Evolutionary conservation across 1,139 yeast species (phyloP), one percentile per base, ranked within the genome.

Genomic region (Suhomyces atakaporum): DNA sequence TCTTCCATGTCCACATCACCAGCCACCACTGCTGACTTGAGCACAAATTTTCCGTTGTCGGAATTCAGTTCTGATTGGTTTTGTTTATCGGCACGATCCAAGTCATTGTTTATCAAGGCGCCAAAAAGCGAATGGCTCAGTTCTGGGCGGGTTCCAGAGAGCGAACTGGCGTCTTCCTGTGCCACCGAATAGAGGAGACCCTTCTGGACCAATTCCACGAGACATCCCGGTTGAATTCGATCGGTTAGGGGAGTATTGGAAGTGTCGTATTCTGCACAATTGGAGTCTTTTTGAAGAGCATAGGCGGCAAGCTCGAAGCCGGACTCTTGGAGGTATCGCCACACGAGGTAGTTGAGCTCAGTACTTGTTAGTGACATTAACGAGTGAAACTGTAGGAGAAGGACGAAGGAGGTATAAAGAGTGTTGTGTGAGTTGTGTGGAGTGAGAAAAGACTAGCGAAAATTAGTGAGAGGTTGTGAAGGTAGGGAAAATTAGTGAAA

Each of bases 281-380:
- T 65, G 2, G 92, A 69, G 50, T 87, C 92, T 48, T 84, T 83
- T 45, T 85, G 88, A 30, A 92, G 63, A 0, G 97, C 95, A 53
- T 76, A 81, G 0, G 96, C 92, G 2, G 95, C 73, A 24, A 87
- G 71, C 39, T 85, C 94, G 40, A 73, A 69, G 1, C 96, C 97
- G 6, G 87, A 74, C 58, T 92, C 98, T 57, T 88, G 96, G 29
- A 90, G 72, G 56, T 92, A 92, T 48, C 97, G 68, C 96, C 97
- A 92, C 43, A 92, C 78, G 54, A 92, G 73, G 58, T 92, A 90
- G 68, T 92, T 92, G 41, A 92, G 74, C 63, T 90, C 96, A 41
- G 77, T 80, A 44, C 95, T 84, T 5, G 95, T 77, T 37, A 92
- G 68, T 23, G 95, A 83, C 96, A 88, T 88, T n/a, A n/a, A n/a